Evolutionary conservation across 208 protist species (phyloP), one percentile per base, ranked within the genome.

Genomic region (Trypanosoma theileri): DNA sequence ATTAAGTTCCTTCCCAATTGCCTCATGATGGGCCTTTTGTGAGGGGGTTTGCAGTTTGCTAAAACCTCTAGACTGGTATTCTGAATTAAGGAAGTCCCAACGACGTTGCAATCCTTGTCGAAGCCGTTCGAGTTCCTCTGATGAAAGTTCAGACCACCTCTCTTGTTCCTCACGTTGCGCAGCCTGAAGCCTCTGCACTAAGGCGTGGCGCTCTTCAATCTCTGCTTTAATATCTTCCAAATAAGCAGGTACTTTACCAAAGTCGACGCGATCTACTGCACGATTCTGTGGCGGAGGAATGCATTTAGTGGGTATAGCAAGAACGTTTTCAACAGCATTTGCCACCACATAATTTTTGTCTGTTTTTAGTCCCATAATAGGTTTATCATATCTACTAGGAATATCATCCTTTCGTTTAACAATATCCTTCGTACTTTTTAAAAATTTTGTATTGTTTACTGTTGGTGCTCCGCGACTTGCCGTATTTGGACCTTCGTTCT

Each of bases 301-400:
- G 4, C 69, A 72, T 66, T 94, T 97, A 8, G 83, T 85, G 8
- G 92, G 89, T 58, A 94, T 79, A 11, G 89, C 88, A 69, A 97
- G 64, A 65, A 94, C 91, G 67, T 86, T 96, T 54, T 98, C 95
- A 6, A 98, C 96, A 10, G 96, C 94, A 70, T 98, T 98, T 17
- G 88, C 87, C 16, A 97, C 81, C 11, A 98, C 91, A 70, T 91
- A 98, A 64, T 98, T 97, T 75, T 98, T 98, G 35, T 98, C 86
- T 1, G 92, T 95, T 50, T 85, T 94, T 12, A 98, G 69, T 0
- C 95, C 95, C 89, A 98, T 96, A 40, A 98, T 84, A 0, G 96
- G 96, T 56, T 80, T 85, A 50, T 98, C 94, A 48, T 86, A 55
- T 24, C 86, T 82, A 69, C 68, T 71, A 9, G 92, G 88, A 14